Conservation (phyloP, 2,329 filamentous ascomycete species). For the Monosporascus cannonballus region DNA sequence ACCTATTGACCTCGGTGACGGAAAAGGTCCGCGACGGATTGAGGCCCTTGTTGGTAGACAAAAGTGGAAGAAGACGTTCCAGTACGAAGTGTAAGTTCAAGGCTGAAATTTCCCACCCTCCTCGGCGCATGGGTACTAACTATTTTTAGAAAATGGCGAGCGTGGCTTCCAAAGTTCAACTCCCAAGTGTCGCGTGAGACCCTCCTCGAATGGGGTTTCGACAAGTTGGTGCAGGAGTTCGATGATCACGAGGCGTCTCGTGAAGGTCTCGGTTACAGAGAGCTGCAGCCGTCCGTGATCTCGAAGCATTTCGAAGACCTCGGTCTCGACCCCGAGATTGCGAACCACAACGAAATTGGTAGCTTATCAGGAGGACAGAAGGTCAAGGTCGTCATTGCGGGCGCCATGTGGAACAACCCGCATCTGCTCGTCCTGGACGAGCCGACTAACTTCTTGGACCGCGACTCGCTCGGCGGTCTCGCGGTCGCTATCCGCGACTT, state of each 20-base stretch:
- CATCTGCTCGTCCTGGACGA: constrained; percentile 96
- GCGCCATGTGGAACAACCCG: constrained; percentile 98
- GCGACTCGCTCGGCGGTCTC: constrained; percentile 91
- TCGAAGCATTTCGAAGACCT: constrained; percentile 98
- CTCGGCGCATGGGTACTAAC: constrained; percentile 19
- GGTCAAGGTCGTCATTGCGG: constrained; percentile 96
- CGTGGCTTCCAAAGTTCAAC: constrained; percentile 88
- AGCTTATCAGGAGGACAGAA: constrained; percentile 96
- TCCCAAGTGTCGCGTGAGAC: constrained; percentile 90
- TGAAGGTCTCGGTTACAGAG: constrained; percentile 93
- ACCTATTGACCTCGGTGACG: constrained; percentile 76
- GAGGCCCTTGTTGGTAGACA: constrained; percentile 92
- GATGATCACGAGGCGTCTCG: constrained; percentile 98
- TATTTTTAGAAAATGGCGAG: constrained; percentile 73
- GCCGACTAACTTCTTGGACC: constrained; percentile 98
- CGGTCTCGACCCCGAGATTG: constrained; percentile 93
- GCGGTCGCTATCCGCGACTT: constrained; percentile 98
- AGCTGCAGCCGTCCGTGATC: constrained; percentile 88
- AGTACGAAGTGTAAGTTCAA: constrained; percentile 78
- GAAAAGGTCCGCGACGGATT: constrained; percentile 68
- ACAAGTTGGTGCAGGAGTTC: constrained; percentile 94
- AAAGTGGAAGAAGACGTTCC: constrained; percentile 98
- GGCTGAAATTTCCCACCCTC: neutral
- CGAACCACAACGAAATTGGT: constrained; percentile 97
- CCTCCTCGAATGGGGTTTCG: constrained; percentile 75